These are phyloP conservation scores for Aspergillus pseudoglaucus DNA, from an alignment of 2,329 filamentous ascomycete genomes.

Conservation along the genomic window DNA sequence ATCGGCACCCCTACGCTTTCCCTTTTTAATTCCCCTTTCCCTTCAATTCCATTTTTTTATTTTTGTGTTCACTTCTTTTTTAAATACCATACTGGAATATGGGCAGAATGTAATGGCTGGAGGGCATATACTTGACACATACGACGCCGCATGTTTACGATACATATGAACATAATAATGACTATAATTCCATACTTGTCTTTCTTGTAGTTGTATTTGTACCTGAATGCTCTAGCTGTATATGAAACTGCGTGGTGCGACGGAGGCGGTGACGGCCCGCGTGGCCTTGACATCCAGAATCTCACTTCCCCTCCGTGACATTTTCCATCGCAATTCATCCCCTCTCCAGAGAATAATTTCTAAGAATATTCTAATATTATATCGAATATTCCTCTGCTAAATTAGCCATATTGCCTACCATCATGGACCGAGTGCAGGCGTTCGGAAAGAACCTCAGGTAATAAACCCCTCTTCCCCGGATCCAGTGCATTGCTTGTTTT, in stretches of 20 bases:
- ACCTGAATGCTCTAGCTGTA: not conserved
- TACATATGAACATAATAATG: no score
- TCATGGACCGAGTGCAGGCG: constrained; percentile 64
- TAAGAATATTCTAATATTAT: no score
- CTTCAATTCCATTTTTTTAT: not conserved
- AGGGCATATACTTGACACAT: no score
- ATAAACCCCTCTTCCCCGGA: constrained; percentile 20
- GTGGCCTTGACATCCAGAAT: constrained; percentile 1
- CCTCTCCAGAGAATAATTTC: no score
- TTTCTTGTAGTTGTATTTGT: no score
- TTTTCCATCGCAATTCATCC: no score
- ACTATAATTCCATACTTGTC: no score
- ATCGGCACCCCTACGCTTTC: not conserved
- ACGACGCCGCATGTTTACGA: no score
- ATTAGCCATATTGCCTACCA: constrained; percentile 2
- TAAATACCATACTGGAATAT: no score
- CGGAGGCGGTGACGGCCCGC: constrained; percentile 16
- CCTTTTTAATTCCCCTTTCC: not conserved
- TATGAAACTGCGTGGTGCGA: constrained; percentile 19
- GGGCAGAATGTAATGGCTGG: no score
- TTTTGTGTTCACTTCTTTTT: not conserved
- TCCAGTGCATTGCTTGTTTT: constrained; percentile 4
- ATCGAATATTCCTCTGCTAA: not conserved
- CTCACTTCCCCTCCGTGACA: not conserved
- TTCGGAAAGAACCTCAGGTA: constrained; percentile 67